Conservation (phyloP, 2,329 filamentous ascomycete genomes). For the Neofusicoccum sp. region DNA sequence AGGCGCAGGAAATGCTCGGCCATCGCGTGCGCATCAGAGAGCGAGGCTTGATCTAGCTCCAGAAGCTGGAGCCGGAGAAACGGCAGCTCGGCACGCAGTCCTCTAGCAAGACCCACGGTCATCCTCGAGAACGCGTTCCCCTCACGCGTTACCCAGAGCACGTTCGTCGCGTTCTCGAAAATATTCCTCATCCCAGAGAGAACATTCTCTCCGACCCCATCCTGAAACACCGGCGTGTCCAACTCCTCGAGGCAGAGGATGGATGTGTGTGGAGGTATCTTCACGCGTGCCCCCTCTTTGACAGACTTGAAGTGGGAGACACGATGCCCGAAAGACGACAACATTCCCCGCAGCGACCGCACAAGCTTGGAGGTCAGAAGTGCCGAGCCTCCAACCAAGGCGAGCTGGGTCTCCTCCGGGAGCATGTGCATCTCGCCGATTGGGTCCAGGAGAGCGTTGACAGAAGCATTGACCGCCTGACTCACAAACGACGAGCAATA, state of each 20-base stretch:
- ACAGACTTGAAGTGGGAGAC: neutral
- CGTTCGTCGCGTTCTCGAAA: neutral
- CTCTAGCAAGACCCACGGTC: conserved; percentile 25
- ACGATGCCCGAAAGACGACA: neutral
- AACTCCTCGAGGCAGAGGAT: neutral
- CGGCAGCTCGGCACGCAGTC: conserved; percentile 23
- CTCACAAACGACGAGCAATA: neutral
- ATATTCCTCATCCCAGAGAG: neutral
- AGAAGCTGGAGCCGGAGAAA: conserved; percentile 27
- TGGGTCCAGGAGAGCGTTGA: neutral
- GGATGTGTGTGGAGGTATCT: neutral
- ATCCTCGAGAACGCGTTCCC: neutral
- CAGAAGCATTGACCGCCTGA: neutral
- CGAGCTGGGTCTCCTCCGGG: neutral
- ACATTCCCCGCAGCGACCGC: neutral
- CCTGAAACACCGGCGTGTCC: neutral
- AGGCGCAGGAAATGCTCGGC: neutral
- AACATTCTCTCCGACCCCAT: neutral
- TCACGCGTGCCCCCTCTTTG: too few species aligned
- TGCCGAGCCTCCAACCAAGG: neutral
- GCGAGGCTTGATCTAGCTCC: conserved; percentile 24
- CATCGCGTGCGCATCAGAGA: neutral
- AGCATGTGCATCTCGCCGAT: neutral
- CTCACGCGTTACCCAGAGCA: conserved; percentile 1
- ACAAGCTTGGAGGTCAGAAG: neutral